Base-by-base conservation (phyloP, 306 rosid genomes). In the Fagus crenata region DNA sequence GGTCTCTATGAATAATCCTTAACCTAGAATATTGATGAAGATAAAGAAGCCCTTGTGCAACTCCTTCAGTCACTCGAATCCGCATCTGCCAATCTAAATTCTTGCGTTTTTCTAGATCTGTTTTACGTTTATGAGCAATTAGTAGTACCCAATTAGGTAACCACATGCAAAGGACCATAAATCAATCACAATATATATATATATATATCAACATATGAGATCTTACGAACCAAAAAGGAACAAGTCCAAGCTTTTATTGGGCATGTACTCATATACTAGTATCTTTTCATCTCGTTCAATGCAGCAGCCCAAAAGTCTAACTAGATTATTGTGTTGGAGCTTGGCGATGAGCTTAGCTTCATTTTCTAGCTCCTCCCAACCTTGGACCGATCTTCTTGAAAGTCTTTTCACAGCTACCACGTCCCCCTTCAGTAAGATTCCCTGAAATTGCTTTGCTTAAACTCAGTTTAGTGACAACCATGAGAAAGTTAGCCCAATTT, bases 261-360 rank as follows among this genome's bases (percentile, higher is more conserved):
- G 8, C 74, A 68, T 53, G 55, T 67, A 77, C 42, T 77, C 67
- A 31, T 77, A 77, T 1, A 77, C 4, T 9, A 77, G 6, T 42
- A 77, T 53, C 17, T 53, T 77, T 56, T 77, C 80, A 36, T 77
- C 80, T 17, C 15, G 14, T 17, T 77, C 55, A 54, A 77, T 53
- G 75, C 80, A 77, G 43, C 63, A 67, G 37, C 80, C 80, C 36
- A 68, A 12, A 39, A 77, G 68, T 41, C 67, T 72, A 7, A 46
- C 75, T 7, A 80, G 79, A 80, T 74, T 80, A 15, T 53, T 28
- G 56, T 80, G 83, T 59, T 80, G 83, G 68, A 80, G 83, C 35
- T 53, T 74, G 11, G 77, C 80, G 5, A 77, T 81, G 13, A 81
- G 75, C 1, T 9, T 70, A 22, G 76, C 77, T 15, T 81, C 81